These are phyloP conservation scores for Takakia lepidozioides DNA, from an alignment of 225 moss, liverwort and hornwort species.

Conservation along the genomic window DNA sequence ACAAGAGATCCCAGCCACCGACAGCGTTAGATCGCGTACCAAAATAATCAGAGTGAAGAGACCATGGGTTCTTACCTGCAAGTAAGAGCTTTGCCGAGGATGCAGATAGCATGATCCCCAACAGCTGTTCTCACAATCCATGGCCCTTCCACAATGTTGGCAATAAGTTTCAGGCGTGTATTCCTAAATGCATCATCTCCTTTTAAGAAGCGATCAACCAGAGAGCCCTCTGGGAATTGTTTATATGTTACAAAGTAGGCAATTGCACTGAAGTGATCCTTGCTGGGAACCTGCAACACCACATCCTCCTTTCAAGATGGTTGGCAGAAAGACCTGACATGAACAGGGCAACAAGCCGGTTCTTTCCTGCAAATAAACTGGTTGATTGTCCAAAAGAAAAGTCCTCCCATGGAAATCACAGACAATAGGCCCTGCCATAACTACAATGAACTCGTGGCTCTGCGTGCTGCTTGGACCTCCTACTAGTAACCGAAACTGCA, in stretches of 20 bases:
- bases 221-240: slow-evolving; percentile 45
- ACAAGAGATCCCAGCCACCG: not conserved
- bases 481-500: too few relatives aligned
- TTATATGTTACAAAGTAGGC: slow-evolving; percentile 53
- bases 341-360: too few relatives aligned
- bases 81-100: slow-evolving; percentile 78
- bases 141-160: slow-evolving; percentile 75
- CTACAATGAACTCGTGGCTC: too few relatives aligned
- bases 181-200: slow-evolving; percentile 72
- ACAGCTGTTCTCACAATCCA: slow-evolving; percentile 92
- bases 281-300: slow-evolving; percentile 59
- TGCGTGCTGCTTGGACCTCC: too few relatives aligned
- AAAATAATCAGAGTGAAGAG: not conserved
- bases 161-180: slow-evolving; percentile 72
- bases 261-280: slow-evolving; percentile 60
- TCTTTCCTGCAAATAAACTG: too few relatives aligned
- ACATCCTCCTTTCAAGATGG: too few relatives aligned
- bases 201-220: slow-evolving; percentile 60
- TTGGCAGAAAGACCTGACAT: too few relatives aligned
- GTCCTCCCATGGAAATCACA: too few relatives aligned
- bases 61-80: slow-evolving; percentile 57
- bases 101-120: slow-evolving; percentile 83
- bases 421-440: too few relatives aligned
- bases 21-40: not conserved
- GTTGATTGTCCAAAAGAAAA: too few relatives aligned